Evolutionary conservation across 2,329 filamentous ascomycete species (phyloP).

Genomic region (Fusarium sp.): DNA sequence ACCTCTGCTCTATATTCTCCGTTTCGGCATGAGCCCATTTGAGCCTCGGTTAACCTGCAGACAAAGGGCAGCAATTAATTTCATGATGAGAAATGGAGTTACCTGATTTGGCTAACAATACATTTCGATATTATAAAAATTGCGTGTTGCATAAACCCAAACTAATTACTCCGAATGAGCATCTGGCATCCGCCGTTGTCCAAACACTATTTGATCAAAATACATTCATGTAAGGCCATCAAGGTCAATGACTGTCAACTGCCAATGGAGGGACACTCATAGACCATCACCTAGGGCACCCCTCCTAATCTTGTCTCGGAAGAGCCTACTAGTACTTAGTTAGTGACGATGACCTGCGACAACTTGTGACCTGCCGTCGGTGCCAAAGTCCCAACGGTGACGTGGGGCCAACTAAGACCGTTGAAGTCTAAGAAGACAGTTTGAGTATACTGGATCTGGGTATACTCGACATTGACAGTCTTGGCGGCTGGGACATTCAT

Average conservation of each 20-base stretch:
- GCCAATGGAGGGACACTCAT: background rate
- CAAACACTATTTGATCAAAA: background rate
- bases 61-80: background rate
- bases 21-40: accelerated
- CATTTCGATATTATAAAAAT: background rate
- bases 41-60: background rate
- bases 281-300: background rate
- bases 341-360: conserved; percentile 4
- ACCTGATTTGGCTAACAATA: background rate
- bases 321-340: background rate
- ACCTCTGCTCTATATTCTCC: background rate
- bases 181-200: background rate
- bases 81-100: background rate
- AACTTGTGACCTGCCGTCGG: conserved; percentile 14
- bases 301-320: background rate
- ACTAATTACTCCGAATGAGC: background rate
- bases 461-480: conserved; percentile 16
- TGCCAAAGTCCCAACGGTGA: conserved; percentile 36
- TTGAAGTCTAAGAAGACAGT: conserved; percentile 3
- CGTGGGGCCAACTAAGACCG: conserved; percentile 15
- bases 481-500: conserved; percentile 8
- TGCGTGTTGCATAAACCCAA: background rate
- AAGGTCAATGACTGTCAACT: accelerated
- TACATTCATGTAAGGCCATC: background rate
- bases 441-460: conserved; percentile 5